These are phyloP conservation scores for Musa balbisiana DNA, from an alignment of 202 grass and related monocot species.

Conservation along the genomic window DNA sequence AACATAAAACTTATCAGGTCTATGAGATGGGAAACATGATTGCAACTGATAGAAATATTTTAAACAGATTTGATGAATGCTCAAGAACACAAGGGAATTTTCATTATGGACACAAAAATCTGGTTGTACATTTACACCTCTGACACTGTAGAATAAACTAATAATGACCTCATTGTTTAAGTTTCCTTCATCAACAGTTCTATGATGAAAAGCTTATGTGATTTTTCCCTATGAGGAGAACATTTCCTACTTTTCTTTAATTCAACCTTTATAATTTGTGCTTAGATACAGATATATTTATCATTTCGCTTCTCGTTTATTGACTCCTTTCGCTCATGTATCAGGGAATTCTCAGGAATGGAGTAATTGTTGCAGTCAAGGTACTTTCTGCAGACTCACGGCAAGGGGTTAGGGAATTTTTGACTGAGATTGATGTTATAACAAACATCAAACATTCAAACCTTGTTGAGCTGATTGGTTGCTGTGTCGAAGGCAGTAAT, in stretches of 20 bases:
- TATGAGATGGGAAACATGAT: too few relatives aligned
- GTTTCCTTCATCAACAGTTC: not conserved
- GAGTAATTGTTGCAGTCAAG: conserved; percentile 57
- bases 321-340: conserved; percentile 1
- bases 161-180: not conserved
- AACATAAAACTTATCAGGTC: too few relatives aligned
- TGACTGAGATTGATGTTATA: conserved; percentile 89
- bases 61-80: too few relatives aligned
- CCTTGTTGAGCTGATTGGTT: conserved; percentile 86
- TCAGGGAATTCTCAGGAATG: conserved; percentile 61
- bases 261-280: too few relatives aligned
- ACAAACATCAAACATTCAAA: conserved; percentile 82
- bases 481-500: conserved; percentile 60
- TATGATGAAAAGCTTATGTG: not conserved
- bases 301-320: not conserved
- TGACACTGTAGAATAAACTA: not conserved
- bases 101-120: too few relatives aligned
- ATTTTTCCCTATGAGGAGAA: not conserved
- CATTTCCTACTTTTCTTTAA: not conserved
- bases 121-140: conserved; percentile 2
- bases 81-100: too few relatives aligned
- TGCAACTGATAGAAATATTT: too few relatives aligned
- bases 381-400: conserved; percentile 90
- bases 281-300: too few relatives aligned
- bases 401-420: conserved; percentile 79